phyloP scores from a whole-genome alignment of 352 stramenopile species.

The Peronosclerospora sorghi region DNA sequence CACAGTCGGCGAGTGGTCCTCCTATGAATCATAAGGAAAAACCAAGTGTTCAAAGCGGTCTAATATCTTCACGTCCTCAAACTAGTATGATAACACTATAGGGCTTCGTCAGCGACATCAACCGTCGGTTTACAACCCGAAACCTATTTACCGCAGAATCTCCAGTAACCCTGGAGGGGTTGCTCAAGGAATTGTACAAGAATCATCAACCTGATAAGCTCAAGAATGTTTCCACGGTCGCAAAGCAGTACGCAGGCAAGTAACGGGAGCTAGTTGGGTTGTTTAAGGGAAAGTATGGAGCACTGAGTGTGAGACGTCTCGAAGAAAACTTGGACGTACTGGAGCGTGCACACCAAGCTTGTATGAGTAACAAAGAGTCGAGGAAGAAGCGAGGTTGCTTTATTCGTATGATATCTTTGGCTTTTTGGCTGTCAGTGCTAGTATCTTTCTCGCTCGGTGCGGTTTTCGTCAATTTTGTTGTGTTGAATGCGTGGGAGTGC shows the following conservation, averaged over 20 bases:
- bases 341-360: slow-evolving; percentile 11
- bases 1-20: slow-evolving; percentile 2
- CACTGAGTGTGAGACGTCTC: slow-evolving; percentile 56
- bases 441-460: slow-evolving; percentile 20
- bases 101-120: slow-evolving; percentile 21
- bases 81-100: slow-evolving; percentile 6
- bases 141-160: slow-evolving; percentile 1
- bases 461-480: slow-evolving; percentile 21
- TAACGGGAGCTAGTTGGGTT: slow-evolving; percentile 49
- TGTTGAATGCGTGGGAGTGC: slow-evolving; percentile 28
- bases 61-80: not conserved
- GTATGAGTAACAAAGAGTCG: slow-evolving; percentile 4
- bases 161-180: slow-evolving; percentile 32
- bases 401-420: slow-evolving; percentile 14
- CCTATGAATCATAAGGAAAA: slow-evolving; percentile 3
- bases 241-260: slow-evolving; percentile 47
- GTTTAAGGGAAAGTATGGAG: slow-evolving; percentile 62
- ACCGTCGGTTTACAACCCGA: slow-evolving; percentile 2
- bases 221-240: slow-evolving; percentile 45
- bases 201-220: slow-evolving; percentile 70
- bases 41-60: not conserved
- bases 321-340: slow-evolving; percentile 45
- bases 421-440: slow-evolving; percentile 23
- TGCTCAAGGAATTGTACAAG: slow-evolving; percentile 60
- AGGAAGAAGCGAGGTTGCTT: slow-evolving; percentile 21